These are phyloP conservation scores for Microstegium vimineum DNA, from an alignment of 176 grass and related monocot species.

Conservation along the genomic window DNA sequence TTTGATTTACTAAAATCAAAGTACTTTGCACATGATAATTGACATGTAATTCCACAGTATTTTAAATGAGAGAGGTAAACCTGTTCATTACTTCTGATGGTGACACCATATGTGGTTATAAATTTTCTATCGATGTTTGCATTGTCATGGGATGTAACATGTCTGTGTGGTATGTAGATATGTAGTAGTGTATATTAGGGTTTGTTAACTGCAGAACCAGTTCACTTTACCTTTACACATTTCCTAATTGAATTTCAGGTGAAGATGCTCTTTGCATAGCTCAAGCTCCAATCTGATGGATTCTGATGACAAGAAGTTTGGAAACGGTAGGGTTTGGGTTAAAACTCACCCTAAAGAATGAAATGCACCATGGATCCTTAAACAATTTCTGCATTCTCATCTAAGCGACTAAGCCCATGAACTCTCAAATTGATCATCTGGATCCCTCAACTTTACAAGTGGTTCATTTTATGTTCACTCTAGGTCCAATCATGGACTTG, in stretches of 20 bases:
- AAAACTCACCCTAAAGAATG: neutral
- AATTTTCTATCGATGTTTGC: neutral
- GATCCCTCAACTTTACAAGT: neutral
- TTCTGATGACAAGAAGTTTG: constrained; percentile 62
- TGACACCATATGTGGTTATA: neutral
- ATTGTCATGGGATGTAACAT: neutral
- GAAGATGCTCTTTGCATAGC: constrained; percentile 27
- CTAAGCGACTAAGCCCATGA: neutral
- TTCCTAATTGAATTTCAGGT: constrained; percentile 36
- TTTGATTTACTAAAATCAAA: neutral
- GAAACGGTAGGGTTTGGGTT: constrained; percentile 45
- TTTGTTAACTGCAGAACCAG: neutral
- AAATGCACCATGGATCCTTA: neutral
- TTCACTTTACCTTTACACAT: neutral
- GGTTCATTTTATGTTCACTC: neutral
- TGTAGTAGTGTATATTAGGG: neutral
- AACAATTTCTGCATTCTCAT: neutral
- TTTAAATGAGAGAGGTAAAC: neutral
- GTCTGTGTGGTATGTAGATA: neutral
- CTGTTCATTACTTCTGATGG: neutral
- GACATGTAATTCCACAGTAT: neutral
- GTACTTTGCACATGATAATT: neutral
- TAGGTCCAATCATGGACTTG: neutral
- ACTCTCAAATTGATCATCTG: neutral
- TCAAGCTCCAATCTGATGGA: constrained; percentile 50